These are phyloP conservation scores for Thalassiosira livingstoniorum DNA, from an alignment of 352 stramenopile genomes.

Conservation along the genomic window DNA sequence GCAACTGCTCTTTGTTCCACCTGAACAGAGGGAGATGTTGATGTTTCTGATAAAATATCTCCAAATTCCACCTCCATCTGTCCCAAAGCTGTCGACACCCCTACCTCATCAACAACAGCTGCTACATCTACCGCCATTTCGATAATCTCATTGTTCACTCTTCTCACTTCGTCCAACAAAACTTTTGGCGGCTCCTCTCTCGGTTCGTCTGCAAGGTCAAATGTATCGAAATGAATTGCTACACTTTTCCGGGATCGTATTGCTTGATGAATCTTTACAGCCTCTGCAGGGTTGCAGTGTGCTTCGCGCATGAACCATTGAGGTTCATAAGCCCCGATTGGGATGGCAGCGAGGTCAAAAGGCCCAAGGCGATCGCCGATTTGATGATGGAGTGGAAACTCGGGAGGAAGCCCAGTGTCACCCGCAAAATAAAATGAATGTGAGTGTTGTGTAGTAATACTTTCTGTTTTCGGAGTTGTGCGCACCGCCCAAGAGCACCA, in stretches of 20 bases:
- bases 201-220: constrained; percentile 79
- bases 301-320: constrained; percentile 75
- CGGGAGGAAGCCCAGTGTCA: constrained; percentile 72
- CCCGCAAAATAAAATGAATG: constrained; percentile 79
- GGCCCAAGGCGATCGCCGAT: constrained; percentile 78
- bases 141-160: constrained; percentile 45
- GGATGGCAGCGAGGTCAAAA: constrained; percentile 84
- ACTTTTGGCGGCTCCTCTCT: constrained; percentile 60
- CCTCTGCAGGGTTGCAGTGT: constrained; percentile 82
- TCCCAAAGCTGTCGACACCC: background rate
- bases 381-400: constrained; percentile 76
- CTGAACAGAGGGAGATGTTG: background rate
- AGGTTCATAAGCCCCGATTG: constrained; percentile 86
- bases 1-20: background rate
- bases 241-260: constrained; percentile 66
- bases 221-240: constrained; percentile 86
- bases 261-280: constrained; percentile 80
- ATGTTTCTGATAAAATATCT: background rate
- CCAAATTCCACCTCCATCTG: background rate
- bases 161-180: constrained; percentile 49
- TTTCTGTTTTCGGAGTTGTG: background rate
- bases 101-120: constrained; percentile 36
- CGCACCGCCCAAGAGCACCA: constrained; percentile 65
- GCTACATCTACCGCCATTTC: constrained; percentile 42
- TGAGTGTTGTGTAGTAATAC: constrained; percentile 11